Evolutionary conservation across 2,329 filamentous ascomycete species (phyloP), one percentile per base, ranked within the genome.

Genomic region (Venturia nashicola): DNA sequence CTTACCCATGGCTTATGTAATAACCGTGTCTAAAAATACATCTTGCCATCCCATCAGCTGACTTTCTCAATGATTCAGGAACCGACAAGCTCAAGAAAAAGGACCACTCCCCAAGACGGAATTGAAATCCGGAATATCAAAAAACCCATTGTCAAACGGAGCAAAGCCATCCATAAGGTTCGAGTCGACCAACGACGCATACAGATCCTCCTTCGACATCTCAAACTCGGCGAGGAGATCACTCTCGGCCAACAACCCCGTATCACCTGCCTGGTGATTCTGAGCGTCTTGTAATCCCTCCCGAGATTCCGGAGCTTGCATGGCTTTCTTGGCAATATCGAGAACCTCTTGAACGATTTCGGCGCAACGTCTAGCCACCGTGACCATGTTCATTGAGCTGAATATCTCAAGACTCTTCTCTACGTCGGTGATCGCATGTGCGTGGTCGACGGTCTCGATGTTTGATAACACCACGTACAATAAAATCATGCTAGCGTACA

Each of bases 401-500:
- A 73, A 71, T 3, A 73, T 71, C 34, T 72, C 69, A 16, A 72
- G 67, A 32, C 67, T 69, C 61, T 72, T 72, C 46, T 72, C 70
- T 1, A 73, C 70, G 39, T 71, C 70, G 2, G 63, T 42, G 8
- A 72, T 57, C 1, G 61, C 46, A 23, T 63, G 36, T 2, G 18
- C 40, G 32, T 67, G 66, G 43, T 65, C 64, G 12, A 69, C 65
- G 2, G 61, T 61, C 16, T 66, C 67, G 39, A 68, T 65, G 32
- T 67, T 65, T 5, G 67, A 68, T 44, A 72, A 66, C 9, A 72
- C 61, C n/a, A 70, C 65, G 55, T 73, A 68, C 8, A 73, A 69
- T 27, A 73, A 66, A 36, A 73, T 73, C 70, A 73, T 73, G 62
- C 68, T 68, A 6, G 70, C 71, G 63, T 73, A 72, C n/a, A 73